phyloP scores from a whole-genome alignment of 2,329 filamentous ascomycete species.

The Pestalotiopsis sp. region DNA sequence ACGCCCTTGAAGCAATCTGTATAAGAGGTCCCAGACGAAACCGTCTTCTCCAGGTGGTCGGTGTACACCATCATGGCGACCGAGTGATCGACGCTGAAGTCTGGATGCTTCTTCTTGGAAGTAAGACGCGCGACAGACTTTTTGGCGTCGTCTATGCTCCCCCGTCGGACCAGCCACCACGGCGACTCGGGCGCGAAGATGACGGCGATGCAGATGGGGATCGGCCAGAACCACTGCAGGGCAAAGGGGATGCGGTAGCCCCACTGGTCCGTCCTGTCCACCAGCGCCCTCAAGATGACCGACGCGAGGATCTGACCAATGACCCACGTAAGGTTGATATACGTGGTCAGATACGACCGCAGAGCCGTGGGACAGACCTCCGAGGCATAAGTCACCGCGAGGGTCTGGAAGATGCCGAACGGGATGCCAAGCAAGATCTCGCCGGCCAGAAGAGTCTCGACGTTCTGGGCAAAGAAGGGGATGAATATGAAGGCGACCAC shows the following conservation, averaged over 20 bases:
- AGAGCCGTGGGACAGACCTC: neutral
- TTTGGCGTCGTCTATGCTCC: constrained; percentile 12
- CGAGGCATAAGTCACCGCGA: constrained; percentile 30
- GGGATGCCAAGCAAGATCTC: constrained; percentile 31
- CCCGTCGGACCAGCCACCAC: constrained; percentile 12
- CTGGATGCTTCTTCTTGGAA: neutral
- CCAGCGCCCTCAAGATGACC: constrained; percentile 7
- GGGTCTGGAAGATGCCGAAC: constrained; percentile 33
- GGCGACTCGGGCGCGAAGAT: constrained; percentile 9
- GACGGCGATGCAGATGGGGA: neutral
- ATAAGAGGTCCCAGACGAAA: constrained; percentile 9
- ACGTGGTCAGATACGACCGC: constrained; percentile 9
- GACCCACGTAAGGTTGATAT: constrained; percentile 13
- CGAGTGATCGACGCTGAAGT: neutral
- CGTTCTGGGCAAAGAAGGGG: constrained; percentile 26
- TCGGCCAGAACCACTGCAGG: constrained; percentile 12
- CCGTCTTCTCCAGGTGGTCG: constrained; percentile 10
- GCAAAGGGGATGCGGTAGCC: constrained; percentile 14
- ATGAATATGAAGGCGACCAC: constrained; percentile 32
- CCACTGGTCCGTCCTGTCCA: constrained; percentile 10
- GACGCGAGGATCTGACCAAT: constrained; percentile 12
- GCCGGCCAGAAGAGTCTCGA: constrained; percentile 25
- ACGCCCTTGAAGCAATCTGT: constrained; percentile 12
- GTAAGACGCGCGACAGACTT: neutral
- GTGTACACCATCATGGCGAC: constrained; percentile 14